Evolutionary conservation across 164 flowering plant species (phyloP), one percentile per base, ranked within the genome.

Genomic region (Litsea cubeba): DNA sequence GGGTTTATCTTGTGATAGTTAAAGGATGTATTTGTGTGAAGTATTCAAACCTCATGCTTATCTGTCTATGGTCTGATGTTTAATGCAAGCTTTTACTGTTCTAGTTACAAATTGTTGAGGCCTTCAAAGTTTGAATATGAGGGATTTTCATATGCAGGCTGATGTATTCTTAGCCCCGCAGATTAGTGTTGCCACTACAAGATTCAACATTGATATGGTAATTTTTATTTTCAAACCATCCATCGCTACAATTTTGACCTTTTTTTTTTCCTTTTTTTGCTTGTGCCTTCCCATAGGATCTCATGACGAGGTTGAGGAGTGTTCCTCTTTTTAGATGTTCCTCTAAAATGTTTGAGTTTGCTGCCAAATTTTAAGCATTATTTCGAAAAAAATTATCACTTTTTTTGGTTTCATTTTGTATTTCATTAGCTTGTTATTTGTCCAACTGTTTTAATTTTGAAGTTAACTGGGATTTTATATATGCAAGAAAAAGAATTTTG

Each of bases 81-180:
- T 54, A 17, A 1, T 54, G 18, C 5, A 54, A 54, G n/a, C 5
- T 54, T 40, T 8, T 14, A 54, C 60, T 3, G 12, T 14, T 54
- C n/a, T 17, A 8, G 46, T 54, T 23, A 63, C 10, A 32, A 6
- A 32, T 46, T 32, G 50, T 0, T n/a, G 12, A 22, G 57, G 62
- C 24, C 49, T 49, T 69, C 58, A 23, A 62, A 62, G 54, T 65
- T 58, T 73, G 4, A 57, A 78, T 15, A 17, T 12, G 28, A 17
- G 50, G 25, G 49, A 17, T 57, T 35, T 15, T 69, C 68, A 54
- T 75, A 50, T 80, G 81, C 89, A 90, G 95, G 91, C 91, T 78
- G 95, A 89, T 83, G 87, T 89, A 8, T 90, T 88, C 73, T 73
- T 90, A 78, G 95, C 89, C 23, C 92, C 95, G 22, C 90, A 90